These are phyloP conservation scores for Blastomyces parvus DNA, from an alignment of 2,329 filamentous ascomycete genomes.

Conservation along the genomic window DNA sequence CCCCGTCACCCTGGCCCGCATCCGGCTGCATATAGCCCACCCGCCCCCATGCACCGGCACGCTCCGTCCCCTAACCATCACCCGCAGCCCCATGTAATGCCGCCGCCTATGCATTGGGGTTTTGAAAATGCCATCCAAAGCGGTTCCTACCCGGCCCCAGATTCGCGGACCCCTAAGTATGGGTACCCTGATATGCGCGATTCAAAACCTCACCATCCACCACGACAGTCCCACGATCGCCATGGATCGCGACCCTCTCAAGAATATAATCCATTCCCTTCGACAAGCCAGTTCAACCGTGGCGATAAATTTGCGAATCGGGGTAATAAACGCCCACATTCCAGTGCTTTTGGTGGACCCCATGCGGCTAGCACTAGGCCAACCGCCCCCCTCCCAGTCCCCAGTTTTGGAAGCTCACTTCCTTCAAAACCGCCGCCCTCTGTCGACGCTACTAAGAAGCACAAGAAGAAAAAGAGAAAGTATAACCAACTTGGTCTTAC, in stretches of 20 bases:
- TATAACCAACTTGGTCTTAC: conserved; percentile 42
- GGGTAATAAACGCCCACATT: conserved; percentile 30
- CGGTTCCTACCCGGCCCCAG: conserved; percentile 10
- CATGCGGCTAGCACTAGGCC: conserved; percentile 20
- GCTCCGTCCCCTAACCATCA: conserved; percentile 6
- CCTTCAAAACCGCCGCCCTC: conserved; percentile 33
- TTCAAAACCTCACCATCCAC: conserved; percentile 16
- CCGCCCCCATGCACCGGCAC: conserved; percentile 20
- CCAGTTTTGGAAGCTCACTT: conserved; percentile 36
- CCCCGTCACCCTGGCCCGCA: conserved; percentile 21
- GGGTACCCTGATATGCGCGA: conserved; percentile 31
- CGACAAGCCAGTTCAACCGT: conserved; percentile 7
- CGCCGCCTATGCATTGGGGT: conserved; percentile 47
- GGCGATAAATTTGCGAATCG: conserved; percentile 19
- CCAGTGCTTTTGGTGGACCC: conserved; percentile 22
- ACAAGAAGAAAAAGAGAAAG: conserved; percentile 34
- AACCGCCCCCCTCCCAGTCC: conserved; percentile 36
- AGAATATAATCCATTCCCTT: conserved; percentile 17
- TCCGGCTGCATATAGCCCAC: conserved; percentile 8
- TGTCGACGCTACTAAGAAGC: conserved; percentile 28
- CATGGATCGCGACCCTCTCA: conserved; percentile 19
- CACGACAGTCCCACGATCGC: conserved; percentile 5
- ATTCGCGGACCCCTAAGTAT: conserved; percentile 41
- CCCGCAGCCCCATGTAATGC: conserved; percentile 40
- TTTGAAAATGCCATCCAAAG: conserved; percentile 32